Percentiles rank a stretch among this genome's conserved stretches.
phyloP scores from a whole-genome alignment of 495 filamentous ascomycete genomes.

The Penicillium dipodomyicola region DNA sequence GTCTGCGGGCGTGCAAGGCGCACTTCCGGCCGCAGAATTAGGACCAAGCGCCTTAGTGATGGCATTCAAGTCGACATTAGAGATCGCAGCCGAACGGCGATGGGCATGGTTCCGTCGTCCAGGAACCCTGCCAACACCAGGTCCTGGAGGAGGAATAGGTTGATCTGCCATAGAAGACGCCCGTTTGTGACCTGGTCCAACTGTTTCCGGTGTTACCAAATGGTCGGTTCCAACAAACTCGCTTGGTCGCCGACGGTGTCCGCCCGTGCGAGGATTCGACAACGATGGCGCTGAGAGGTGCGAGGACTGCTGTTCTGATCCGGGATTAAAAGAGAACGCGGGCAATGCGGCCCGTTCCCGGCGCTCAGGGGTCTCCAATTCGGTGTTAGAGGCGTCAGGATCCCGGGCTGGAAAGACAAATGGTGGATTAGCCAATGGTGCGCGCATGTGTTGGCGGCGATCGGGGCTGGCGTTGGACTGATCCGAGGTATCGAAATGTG shows the following conservation, averaged over 20 bases:
- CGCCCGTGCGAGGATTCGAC: conserved; percentile 40
- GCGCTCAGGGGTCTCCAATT: conserved; percentile 15
- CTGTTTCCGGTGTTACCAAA: conserved; percentile 52
- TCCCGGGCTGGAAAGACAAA: conserved; percentile 65
- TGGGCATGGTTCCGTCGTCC: conserved; percentile 73
- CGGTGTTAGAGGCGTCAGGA: conserved; percentile 19
- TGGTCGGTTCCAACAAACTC: conserved; percentile 78
- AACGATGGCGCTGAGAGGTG: conserved; percentile 33
- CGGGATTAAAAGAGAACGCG: conserved; percentile 66
- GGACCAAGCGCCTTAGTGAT: conserved; percentile 60
- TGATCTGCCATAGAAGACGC: conserved; percentile 50
- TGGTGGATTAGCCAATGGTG: conserved; percentile 64
- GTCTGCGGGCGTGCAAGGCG: conserved; percentile 66
- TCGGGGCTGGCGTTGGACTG: conserved; percentile 19
- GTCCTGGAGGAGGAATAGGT: conserved; percentile 40
- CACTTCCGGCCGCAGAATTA: conserved; percentile 55
- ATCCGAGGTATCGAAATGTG: conserved; percentile 34
- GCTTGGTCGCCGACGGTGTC: conserved; percentile 71
- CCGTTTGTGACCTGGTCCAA: conserved; percentile 63
- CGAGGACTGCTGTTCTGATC: conserved; percentile 26
- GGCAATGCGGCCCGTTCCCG: conserved; percentile 50
- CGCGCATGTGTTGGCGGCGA: conserved; percentile 36
- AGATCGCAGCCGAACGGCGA: conserved; percentile 81
- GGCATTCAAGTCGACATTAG: conserved; percentile 74
- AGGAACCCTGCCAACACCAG: conserved; percentile 47